Conservation (phyloP, 1,284 basidiomycete genomes). For the Apiotrichum akiyoshidainum region DNA sequence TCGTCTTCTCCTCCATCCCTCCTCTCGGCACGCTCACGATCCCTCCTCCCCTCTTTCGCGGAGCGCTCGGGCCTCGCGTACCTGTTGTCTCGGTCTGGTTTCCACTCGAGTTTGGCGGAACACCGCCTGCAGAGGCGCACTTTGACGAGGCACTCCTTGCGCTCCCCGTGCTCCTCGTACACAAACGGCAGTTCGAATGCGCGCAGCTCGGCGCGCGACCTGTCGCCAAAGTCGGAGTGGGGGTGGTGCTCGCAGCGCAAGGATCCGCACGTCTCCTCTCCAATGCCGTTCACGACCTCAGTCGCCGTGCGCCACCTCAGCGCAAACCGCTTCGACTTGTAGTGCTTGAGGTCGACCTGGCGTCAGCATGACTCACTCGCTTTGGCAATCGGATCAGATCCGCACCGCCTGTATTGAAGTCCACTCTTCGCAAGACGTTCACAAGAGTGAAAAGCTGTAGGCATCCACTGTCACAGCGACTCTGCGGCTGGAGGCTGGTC, state of each 20-base stretch:
- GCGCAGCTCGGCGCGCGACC: constrained; percentile 52
- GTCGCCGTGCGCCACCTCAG: constrained; percentile 85
- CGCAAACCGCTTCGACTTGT: constrained; percentile 86
- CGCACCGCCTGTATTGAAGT: too few species aligned
- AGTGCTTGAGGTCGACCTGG: constrained; percentile 83
- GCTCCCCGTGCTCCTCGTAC: constrained; percentile 72
- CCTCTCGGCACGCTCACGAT: too few species aligned
- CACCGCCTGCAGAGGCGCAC: constrained; percentile 76
- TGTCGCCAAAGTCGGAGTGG: constrained; percentile 5
- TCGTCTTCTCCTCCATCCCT: too few species aligned
- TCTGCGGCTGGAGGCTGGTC: too few species aligned
- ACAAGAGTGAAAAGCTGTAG: too few species aligned
- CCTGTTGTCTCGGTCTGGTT: constrained; percentile 50
- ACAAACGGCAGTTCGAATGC: constrained; percentile 83
- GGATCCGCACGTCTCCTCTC: constrained; percentile 81
- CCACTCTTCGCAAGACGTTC: too few species aligned
- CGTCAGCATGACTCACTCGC: neutral
- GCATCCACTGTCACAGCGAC: neutral
- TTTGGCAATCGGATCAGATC: too few species aligned
- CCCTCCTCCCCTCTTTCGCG: too few species aligned
- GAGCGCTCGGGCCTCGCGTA: neutral
- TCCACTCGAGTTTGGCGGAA: constrained; percentile 78
- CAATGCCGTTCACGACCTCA: constrained; percentile 77
- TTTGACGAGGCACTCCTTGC: constrained; percentile 80
- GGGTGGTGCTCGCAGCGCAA: constrained; percentile 71